phyloP scores from a whole-genome alignment of 306 rosid genomes.

The Dryas octopetala region DNA sequence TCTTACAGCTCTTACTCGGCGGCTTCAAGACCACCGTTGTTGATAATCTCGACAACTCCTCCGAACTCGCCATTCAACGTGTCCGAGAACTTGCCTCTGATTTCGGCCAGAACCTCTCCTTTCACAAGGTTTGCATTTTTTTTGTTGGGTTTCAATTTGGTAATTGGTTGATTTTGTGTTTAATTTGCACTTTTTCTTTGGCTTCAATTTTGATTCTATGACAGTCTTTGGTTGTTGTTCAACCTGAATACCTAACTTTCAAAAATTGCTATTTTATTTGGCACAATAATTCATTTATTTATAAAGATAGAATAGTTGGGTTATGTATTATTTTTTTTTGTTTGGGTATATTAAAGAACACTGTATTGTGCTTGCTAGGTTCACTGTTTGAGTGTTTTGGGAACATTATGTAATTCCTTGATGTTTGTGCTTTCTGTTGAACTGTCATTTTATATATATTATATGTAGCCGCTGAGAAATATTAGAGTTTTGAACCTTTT shows the following conservation, averaged over 20 bases:
- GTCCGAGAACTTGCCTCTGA: conserved; percentile 80
- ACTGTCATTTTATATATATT: neutral
- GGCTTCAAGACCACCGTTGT: conserved; percentile 72
- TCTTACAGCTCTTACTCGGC: conserved; percentile 77
- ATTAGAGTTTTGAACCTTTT: neutral
- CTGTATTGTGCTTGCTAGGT: conserved; percentile 10
- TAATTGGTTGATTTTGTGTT: neutral
- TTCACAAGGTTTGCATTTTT: conserved; percentile 62
- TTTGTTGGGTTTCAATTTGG: neutral
- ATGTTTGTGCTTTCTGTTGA: neutral
- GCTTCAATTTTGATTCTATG: neutral
- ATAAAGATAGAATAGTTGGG: neutral
- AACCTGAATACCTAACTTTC: neutral
- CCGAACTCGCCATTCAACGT: conserved; percentile 50
- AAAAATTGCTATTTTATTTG: neutral
- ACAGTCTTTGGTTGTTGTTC: neutral
- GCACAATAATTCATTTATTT: too few species aligned
- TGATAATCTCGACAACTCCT: conserved; percentile 88
- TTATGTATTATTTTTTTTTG: too few species aligned
- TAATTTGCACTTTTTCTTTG: neutral
- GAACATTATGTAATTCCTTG: neutral
- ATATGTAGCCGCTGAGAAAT: neutral
- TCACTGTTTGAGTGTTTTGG: neutral
- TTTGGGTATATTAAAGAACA: neutral
- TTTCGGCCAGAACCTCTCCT: conserved; percentile 67